phyloP scores from a whole-genome alignment of 2,329 filamentous ascomycete species.

The Metarhizium sp. region DNA sequence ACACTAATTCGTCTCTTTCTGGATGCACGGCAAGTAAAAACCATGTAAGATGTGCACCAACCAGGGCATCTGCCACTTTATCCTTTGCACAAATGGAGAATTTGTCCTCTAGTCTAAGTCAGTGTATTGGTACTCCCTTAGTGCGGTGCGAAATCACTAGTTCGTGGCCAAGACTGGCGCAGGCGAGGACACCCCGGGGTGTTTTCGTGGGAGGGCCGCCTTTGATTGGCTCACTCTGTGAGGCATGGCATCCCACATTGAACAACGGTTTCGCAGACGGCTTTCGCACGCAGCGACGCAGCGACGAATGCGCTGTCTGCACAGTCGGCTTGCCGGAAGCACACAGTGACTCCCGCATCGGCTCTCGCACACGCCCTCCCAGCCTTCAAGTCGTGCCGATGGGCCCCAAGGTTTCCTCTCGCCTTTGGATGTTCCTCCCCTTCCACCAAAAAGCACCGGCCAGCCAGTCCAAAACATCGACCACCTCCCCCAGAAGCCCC shows the following conservation, averaged over 20 bases:
- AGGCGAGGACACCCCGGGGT: neutral
- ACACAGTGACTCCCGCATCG: conserved; percentile 1
- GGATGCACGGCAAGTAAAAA: neutral
- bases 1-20: too few species aligned
- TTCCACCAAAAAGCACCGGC: conserved; percentile 21
- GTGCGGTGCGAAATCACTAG: neutral
- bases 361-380: neutral
- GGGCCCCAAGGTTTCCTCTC: conserved; percentile 11
- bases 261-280: neutral
- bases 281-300: neutral
- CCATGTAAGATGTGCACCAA: neutral
- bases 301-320: neutral
- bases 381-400: neutral
- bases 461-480: conserved; percentile 29
- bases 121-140: neutral
- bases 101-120: neutral
- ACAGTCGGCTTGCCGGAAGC: neutral
- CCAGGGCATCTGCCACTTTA: neutral
- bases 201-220: neutral
- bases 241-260: neutral
- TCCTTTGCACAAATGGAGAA: neutral
- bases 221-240: neutral
- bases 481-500: conserved; percentile 18
- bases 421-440: conserved; percentile 17
- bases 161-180: neutral